Conservation (phyloP, 176 grass and related monocot genomes). For the Stipa capillata region DNA sequence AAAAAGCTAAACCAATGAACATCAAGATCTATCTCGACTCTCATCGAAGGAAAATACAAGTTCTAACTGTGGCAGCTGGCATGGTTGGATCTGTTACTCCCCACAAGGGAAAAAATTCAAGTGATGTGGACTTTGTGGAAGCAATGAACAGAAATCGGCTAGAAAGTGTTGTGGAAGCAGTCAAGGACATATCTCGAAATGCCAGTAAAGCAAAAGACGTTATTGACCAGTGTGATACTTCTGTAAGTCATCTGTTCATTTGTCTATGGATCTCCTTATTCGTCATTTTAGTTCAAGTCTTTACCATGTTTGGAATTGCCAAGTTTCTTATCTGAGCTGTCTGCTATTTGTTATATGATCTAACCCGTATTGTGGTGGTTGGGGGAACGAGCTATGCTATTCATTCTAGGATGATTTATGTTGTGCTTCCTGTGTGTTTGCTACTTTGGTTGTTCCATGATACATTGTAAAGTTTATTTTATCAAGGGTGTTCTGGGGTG, state of each 20-base stretch:
- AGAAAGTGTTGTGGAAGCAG: constrained; percentile 66
- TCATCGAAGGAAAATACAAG: constrained; percentile 71
- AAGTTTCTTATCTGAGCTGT: background rate
- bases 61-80: constrained; percentile 68
- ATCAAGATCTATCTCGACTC: constrained; percentile 83
- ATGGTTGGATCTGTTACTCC: constrained; percentile 36
- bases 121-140: constrained; percentile 56
- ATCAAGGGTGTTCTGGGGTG: background rate
- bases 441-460: background rate
- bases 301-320: background rate
- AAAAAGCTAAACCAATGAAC: constrained; percentile 75
- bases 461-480: background rate
- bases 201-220: constrained; percentile 52
- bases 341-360: background rate
- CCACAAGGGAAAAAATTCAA: constrained; percentile 20
- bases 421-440: background rate
- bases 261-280: constrained; percentile 1
- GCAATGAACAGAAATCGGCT: constrained; percentile 42
- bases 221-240: constrained; percentile 49
- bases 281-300: background rate
- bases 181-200: constrained; percentile 70
- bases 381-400: background rate
- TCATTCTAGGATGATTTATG: background rate
- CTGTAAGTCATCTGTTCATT: constrained; percentile 52
- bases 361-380: background rate